Evolutionary conservation across 495 filamentous ascomycete species (phyloP), one percentile per base, ranked within the genome.

Genomic region (Niebla homalea): DNA sequence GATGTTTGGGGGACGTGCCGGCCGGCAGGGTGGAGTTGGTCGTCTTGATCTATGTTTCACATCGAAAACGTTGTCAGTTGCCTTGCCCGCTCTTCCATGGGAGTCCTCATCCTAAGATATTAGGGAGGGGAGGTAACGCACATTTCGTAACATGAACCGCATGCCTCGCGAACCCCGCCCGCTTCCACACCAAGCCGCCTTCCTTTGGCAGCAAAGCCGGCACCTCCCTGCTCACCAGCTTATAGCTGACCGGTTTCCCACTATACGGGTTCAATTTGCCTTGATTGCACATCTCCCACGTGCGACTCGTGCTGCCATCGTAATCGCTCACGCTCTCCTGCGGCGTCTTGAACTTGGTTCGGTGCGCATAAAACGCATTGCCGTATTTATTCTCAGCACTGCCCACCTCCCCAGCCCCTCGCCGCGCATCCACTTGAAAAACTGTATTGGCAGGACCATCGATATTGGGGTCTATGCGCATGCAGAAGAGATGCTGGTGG

Each of bases 401-500:
- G 23, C 87, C 88, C 5, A 89, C 81, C 32, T 83, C 79, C 0
- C 78, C 87, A 0, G 77, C 67, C 0, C 78, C 78, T 2, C 72
- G 68, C 5, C 72, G 70, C 2, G 85, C 80, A 61, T 95, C 89
- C 20, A 83, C 79, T 65, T 89, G 77, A 71, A 87, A 89, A 46
- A 94, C 74, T 2, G 88, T 92, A 65, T 94, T 97, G 51, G 79
- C 70, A 1, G 80, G 79, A 0, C 90, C 90, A 60, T 96, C 90
- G 56, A 97, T 79, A 54, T 90, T 89, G 19, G 90, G 80, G 60
- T 97, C 87, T 21, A 95, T 66, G 12, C 90, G 86, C 20, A 97
- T 72, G 62, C 88, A 94, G 76, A 97, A 97, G 25, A 97, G 72
- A 64, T 97, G 90, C 67, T 97, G 87, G 67, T 97, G 90, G 69